phyloP scores from a whole-genome alignment of 1,139 yeast species.

The Candida glucosophila region DNA sequence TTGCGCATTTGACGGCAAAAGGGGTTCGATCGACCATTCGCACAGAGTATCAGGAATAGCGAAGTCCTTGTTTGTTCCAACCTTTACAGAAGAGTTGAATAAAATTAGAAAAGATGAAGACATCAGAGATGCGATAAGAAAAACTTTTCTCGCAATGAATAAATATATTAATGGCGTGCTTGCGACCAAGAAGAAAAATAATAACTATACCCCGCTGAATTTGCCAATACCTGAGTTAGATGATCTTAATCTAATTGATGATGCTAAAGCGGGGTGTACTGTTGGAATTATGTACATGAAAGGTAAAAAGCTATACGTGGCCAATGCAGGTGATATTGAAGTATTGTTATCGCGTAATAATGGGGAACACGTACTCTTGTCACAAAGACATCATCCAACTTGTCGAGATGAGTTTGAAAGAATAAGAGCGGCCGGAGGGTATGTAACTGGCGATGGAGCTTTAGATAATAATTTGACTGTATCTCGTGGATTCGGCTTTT shows the following conservation, averaged over 20 bases:
- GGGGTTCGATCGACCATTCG: slow-evolving; percentile 47
- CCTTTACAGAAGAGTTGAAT: slow-evolving; percentile 56
- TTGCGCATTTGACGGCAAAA: slow-evolving; percentile 83
- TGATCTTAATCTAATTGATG: slow-evolving; percentile 42
- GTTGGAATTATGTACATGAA: slow-evolving; percentile 74
- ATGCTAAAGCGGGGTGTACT: slow-evolving; percentile 77
- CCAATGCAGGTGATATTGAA: slow-evolving; percentile 87
- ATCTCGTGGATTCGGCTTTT: slow-evolving; percentile 89
- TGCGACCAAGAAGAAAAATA: slow-evolving; percentile 27
- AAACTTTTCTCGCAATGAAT: slow-evolving; percentile 72
- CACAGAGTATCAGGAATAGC: slow-evolving; percentile 66
- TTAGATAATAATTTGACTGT: slow-evolving; percentile 77
- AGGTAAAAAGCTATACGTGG: slow-evolving; percentile 65
- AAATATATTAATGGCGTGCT: slow-evolving; percentile 56
- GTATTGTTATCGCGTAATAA: slow-evolving; percentile 71
- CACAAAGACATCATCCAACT: slow-evolving; percentile 82
- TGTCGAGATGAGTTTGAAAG: slow-evolving; percentile 73
- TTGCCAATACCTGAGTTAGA: slow-evolving; percentile 32
- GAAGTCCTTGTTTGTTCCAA: slow-evolving; percentile 61
- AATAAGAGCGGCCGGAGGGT: slow-evolving; percentile 87
- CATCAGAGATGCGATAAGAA: slow-evolving; percentile 61
- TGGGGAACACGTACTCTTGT: slow-evolving; percentile 69
- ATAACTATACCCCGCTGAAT: slow-evolving; percentile 16
- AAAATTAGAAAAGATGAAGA: slow-evolving; percentile 36
- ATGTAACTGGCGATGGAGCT: slow-evolving; percentile 76